Percentiles rank a stretch among this genome's conserved stretches.
Conservation (phyloP, 768 basidiomycete genomes). For the Russula olivacea region DNA sequence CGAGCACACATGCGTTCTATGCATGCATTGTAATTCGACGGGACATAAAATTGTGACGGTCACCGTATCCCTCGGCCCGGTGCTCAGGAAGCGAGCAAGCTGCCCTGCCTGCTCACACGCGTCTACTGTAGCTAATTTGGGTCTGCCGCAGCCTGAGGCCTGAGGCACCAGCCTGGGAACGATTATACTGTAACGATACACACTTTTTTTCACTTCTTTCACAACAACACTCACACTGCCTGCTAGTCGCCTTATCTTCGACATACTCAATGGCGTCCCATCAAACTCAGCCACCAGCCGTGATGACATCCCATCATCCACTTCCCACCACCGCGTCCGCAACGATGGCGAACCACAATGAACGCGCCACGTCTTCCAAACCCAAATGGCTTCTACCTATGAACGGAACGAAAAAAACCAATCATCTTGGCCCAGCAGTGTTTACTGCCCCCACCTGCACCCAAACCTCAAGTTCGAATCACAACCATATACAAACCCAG, state of each 20-base stretch:
- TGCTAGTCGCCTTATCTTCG: background rate
- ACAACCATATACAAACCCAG: background rate
- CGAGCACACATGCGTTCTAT: too few relatives aligned
- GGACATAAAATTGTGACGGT: too few relatives aligned
- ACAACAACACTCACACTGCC: background rate
- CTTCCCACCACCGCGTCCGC: background rate
- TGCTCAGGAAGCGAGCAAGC: too few relatives aligned
- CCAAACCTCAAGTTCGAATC: background rate
- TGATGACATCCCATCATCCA: background rate
- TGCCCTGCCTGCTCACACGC: too few relatives aligned
- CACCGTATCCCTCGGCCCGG: too few relatives aligned
- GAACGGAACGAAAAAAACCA: background rate
- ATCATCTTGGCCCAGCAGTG: background rate
- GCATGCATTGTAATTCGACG: too few relatives aligned
- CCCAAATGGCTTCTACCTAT: conserved; percentile 1
- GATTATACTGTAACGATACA: background rate
- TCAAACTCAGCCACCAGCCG: background rate
- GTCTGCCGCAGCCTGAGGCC: too few relatives aligned
- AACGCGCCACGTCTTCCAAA: background rate
- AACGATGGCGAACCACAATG: background rate
- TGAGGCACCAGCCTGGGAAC: too few relatives aligned
- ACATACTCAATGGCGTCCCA: background rate
- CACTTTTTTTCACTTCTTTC: background rate
- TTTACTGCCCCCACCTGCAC: background rate
- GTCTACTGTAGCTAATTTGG: too few relatives aligned